phyloP scores from a whole-genome alignment of 2,329 filamentous ascomycete species.

The Aspergillus phoenicis region DNA sequence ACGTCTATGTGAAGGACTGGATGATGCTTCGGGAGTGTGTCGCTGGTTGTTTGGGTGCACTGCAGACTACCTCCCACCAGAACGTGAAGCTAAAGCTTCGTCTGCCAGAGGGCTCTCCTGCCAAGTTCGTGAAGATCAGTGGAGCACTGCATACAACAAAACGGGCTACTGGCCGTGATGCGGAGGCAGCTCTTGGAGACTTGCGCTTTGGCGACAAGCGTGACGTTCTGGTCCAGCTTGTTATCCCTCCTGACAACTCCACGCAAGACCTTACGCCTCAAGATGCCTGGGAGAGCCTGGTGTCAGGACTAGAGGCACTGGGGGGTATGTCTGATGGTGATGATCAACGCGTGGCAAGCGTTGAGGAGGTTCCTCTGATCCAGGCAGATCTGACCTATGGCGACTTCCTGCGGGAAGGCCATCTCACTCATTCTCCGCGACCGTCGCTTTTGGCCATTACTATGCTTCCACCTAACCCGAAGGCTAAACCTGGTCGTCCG shows the following conservation, averaged over 20 bases:
- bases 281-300: slow-evolving; percentile 95
- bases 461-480: slow-evolving; percentile 73
- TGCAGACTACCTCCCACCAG: slow-evolving; percentile 96
- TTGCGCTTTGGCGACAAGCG: slow-evolving; percentile 92
- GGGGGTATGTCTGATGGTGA: slow-evolving; percentile 86
- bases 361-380: slow-evolving; percentile 92
- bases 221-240: slow-evolving; percentile 91
- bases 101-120: slow-evolving; percentile 91
- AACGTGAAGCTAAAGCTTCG: slow-evolving; percentile 95
- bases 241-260: slow-evolving; percentile 83
- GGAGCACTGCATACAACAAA: slow-evolving; percentile 95
- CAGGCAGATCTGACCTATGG: slow-evolving; percentile 94
- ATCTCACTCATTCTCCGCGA: slow-evolving; percentile 79
- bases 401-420: slow-evolving; percentile 87
- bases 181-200: slow-evolving; percentile 88
- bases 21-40: slow-evolving; percentile 99
- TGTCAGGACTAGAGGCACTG: slow-evolving; percentile 90
- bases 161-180: slow-evolving; percentile 89
- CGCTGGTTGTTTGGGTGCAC: slow-evolving; percentile 84
- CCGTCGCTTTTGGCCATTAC: slow-evolving; percentile 93
- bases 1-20: slow-evolving; percentile 99
- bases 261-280: slow-evolving; percentile 83
- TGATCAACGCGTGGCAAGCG: slow-evolving; percentile 77
- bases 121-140: slow-evolving; percentile 98
- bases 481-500: slow-evolving; percentile 59